Percentiles rank a stretch among this genome's conserved stretches.
Evolutionary conservation across 2,329 filamentous ascomycete genomes (phyloP).

Genomic region (Fusarium hostae): DNA sequence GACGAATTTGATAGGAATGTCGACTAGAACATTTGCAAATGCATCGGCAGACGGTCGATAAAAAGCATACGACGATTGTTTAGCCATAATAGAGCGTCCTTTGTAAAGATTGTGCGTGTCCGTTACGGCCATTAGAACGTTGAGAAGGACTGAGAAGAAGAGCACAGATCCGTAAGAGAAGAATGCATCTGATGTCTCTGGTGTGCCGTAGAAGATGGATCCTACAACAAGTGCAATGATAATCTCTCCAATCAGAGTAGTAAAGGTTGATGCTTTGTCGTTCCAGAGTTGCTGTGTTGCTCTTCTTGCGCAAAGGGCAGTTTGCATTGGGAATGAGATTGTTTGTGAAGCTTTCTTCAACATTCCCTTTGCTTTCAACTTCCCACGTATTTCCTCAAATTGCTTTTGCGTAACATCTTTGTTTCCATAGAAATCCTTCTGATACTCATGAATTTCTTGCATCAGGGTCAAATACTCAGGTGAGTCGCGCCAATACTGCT

Average conservation of each 20-base stretch:
- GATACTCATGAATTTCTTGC: slow-evolving; percentile 61
- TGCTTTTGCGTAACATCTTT: slow-evolving; percentile 58
- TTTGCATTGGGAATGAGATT: slow-evolving; percentile 62
- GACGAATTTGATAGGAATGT: slow-evolving; percentile 68
- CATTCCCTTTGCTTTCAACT: slow-evolving; percentile 4
- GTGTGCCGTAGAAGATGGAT: slow-evolving; percentile 66
- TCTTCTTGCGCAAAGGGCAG: slow-evolving; percentile 62
- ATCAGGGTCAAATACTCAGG: slow-evolving; percentile 56
- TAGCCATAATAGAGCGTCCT: slow-evolving; percentile 60
- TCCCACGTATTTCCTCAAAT: slow-evolving; percentile 57
- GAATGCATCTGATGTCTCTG: slow-evolving; percentile 63
- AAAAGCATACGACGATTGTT: slow-evolving; percentile 60
- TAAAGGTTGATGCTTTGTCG: slow-evolving; percentile 58
- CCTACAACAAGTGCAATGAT: slow-evolving; percentile 70
- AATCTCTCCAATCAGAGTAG: slow-evolving; percentile 40
- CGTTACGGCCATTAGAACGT: slow-evolving; percentile 66
- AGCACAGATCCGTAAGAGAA: slow-evolving; percentile 65
- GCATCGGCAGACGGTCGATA: slow-evolving; percentile 65
- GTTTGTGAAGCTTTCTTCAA: slow-evolving; percentile 42
- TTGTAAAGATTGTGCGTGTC: slow-evolving; percentile 61
- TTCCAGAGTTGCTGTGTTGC: slow-evolving; percentile 64
- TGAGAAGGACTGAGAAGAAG: slow-evolving; percentile 70
- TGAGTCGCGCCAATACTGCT: slow-evolving; percentile 57
- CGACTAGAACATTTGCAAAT: slow-evolving; percentile 62
- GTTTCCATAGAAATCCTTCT: slow-evolving; percentile 54